These are phyloP conservation scores for Candida tammaniensis DNA, from an alignment of 805 yeast species.

Conservation along the genomic window DNA sequence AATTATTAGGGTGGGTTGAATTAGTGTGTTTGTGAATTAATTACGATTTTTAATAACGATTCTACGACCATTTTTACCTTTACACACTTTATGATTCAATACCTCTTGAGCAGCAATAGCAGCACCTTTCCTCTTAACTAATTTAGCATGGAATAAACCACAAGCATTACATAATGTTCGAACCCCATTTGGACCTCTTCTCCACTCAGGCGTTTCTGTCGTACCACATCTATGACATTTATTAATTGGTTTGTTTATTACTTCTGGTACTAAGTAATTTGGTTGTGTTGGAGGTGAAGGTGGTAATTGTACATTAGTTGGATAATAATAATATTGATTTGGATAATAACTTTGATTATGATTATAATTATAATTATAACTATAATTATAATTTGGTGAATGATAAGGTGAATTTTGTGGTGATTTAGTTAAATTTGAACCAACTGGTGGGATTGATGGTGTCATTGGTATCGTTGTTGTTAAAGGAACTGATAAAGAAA, in stretches of 20 bases:
- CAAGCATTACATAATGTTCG: constrained; percentile 44
- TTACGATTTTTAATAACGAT: constrained; percentile 35
- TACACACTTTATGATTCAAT: constrained; percentile 40
- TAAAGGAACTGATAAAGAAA: not conserved
- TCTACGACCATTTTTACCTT: constrained; percentile 44
- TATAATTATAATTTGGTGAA: constrained; percentile 5
- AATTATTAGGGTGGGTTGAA: no score
- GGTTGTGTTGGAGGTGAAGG: constrained; percentile 1
- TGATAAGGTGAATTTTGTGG: constrained; percentile 5
- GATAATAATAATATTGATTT: constrained; percentile 1
- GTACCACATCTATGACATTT: constrained; percentile 46
- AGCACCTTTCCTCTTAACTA: constrained; percentile 55
- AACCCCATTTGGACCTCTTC: constrained; percentile 45
- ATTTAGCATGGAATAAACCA: constrained; percentile 42
- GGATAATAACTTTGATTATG: constrained; percentile 8
- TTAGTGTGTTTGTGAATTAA: no score
- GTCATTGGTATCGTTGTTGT: not conserved
- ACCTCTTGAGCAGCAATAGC: constrained; percentile 48
- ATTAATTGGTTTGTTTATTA: constrained; percentile 30
- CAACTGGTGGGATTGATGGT: not conserved
- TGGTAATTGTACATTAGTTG: not conserved
- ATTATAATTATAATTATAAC: constrained; percentile 3
- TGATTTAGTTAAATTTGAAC: not conserved
- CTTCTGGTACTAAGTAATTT: constrained; percentile 26
- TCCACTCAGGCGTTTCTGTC: constrained; percentile 46